These are phyloP conservation scores for Solanum hybrid DNA, from an alignment of 305 asterid species.

Conservation along the genomic window DNA sequence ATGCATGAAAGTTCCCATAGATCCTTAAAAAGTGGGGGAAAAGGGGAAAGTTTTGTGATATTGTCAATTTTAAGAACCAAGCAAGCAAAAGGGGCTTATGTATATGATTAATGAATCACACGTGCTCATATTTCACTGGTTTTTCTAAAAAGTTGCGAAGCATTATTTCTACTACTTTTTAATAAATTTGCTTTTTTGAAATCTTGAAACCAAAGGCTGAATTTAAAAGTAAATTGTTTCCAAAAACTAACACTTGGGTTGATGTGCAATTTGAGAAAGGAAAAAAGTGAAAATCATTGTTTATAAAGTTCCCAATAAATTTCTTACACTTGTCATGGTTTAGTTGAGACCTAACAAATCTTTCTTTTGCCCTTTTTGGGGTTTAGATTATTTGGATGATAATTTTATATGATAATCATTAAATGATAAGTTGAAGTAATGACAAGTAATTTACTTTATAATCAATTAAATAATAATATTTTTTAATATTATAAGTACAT, in stretches of 20 bases:
- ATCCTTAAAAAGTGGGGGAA: background rate
- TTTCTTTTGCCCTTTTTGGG: background rate
- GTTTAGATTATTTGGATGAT: background rate
- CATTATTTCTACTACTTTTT: background rate
- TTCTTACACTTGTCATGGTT: background rate
- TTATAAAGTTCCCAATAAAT: background rate
- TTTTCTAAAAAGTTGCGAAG: background rate
- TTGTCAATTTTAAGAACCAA: background rate
- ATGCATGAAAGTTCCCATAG: constrained; percentile 2
- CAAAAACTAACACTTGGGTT: background rate
- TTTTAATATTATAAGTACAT: background rate
- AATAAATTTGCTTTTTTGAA: background rate
- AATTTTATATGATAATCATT: background rate
- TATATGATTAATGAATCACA: constrained; percentile 15
- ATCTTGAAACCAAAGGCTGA: constrained; percentile 19
- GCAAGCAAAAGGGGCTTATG: background rate
- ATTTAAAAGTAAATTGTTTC: background rate
- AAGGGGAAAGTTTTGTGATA: constrained; percentile 10
- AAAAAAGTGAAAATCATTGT: background rate
- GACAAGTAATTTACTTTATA: background rate
- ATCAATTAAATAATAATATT: background rate
- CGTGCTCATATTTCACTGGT: constrained; percentile 10
- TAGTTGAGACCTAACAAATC: background rate
- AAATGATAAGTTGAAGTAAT: background rate
- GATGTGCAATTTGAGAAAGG: background rate